Evolutionary conservation across 352 stramenopile species (phyloP), one percentile per base, ranked within the genome.

Genomic region (Pythium sukuiense): DNA sequence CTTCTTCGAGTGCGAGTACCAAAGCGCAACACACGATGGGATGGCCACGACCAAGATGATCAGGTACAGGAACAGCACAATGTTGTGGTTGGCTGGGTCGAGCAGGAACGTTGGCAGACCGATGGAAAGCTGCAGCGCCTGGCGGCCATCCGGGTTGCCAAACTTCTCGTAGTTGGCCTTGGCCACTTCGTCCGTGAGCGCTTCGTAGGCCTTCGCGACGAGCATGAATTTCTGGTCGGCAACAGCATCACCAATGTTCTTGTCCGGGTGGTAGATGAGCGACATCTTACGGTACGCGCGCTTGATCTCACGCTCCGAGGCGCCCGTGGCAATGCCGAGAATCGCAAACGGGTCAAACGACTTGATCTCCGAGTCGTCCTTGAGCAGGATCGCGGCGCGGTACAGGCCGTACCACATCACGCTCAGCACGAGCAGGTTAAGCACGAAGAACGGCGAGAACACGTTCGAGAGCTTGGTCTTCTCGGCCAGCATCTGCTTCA

Each of bases 191-290:
- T 99, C 96, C 14, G 97, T 99, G 24, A 99, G 81, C 11, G 97
- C 92, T 72, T 99, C 96, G 72, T 97, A 96, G 18, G 89, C 90
- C 70, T 96, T 96, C 18, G 95, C 93, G 6, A 99, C 94, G 66
- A 99, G 97, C 90, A 99, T 99, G 65, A 99, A 99, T 79, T 98
- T 99, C 33, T 99, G 95, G 79, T 99, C 97, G 0, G 97, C 96
- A 9, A 95, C 84, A 6, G 97, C 92, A 74, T 99, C 96, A 55
- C 97, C 97, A 61, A 96, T 96, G 82, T 99, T 99, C 85, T 98
- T 98, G 70, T 98, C 93, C 30, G 93, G 92, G 75, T 98, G 93
- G 69, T 95, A 97, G 9, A 92, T 70, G n/a, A 97, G 76, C 83
- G 87, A 96, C 84, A 97, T 90, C 64, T 95, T 96, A 59, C 92